phyloP scores from a whole-genome alignment of 805 yeast genomes.

The Peterozyma xylosa region DNA sequence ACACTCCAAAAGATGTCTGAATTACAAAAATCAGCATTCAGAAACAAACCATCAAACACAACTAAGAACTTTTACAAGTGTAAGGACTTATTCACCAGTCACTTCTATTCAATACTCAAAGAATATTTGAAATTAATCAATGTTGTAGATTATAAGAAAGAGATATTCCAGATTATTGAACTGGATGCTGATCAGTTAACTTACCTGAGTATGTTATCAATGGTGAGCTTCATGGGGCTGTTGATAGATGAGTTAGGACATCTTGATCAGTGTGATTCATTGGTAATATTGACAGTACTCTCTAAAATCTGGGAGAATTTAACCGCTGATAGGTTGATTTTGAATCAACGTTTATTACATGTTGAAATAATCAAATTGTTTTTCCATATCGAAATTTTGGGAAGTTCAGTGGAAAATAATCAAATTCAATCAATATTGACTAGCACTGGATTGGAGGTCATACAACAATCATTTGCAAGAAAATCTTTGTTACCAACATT shows the following conservation, averaged over 20 bases:
- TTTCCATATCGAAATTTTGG: conserved; percentile 33
- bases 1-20: conserved; percentile 13
- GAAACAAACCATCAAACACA: conserved; percentile 12
- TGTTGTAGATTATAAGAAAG: not conserved
- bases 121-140: not conserved
- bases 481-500: conserved; percentile 62
- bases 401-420: conserved; percentile 23
- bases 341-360: conserved; percentile 63
- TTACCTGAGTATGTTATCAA: conserved; percentile 11
- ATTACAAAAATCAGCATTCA: conserved; percentile 14
- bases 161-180: not conserved
- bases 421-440: conserved; percentile 20
- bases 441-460: conserved; percentile 33
- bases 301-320: conserved; percentile 51
- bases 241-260: conserved; percentile 8
- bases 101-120: conserved; percentile 12
- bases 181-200: not conserved
- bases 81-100: conserved; percentile 30
- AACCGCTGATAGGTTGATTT: conserved; percentile 49
- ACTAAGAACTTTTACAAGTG: conserved; percentile 32
- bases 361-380: conserved; percentile 42
- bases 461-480: conserved; percentile 48
- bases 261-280: conserved; percentile 11
- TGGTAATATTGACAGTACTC: conserved; percentile 24
- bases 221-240: conserved; percentile 9